Evolutionary conservation across 2,329 filamentous ascomycete species (phyloP).

Genomic region (Magnaporthiopsis incrustans): DNA sequence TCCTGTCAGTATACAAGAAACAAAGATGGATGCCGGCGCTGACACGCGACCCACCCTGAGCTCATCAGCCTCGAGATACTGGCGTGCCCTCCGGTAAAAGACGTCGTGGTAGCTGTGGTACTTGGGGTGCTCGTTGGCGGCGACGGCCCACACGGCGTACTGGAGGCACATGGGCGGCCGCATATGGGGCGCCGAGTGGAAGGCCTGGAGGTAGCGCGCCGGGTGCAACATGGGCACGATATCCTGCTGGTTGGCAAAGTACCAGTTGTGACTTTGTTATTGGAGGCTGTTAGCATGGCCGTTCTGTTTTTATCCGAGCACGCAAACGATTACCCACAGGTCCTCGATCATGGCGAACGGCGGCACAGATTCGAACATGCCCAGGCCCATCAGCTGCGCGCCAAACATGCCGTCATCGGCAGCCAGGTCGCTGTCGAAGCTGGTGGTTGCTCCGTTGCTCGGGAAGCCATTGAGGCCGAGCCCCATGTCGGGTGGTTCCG

Average conservation of each 20-base stretch:
- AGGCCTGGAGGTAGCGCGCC: constrained; percentile 63
- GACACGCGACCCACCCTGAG: constrained; percentile 49
- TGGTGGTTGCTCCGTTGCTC: background rate
- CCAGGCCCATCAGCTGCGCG: constrained; percentile 65
- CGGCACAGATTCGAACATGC: constrained; percentile 74
- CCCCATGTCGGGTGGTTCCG: background rate
- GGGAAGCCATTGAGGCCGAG: background rate
- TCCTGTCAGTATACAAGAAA: no score
- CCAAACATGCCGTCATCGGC: background rate
- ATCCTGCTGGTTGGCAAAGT: constrained; percentile 67
- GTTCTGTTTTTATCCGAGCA: background rate
- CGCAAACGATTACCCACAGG: constrained; percentile 46
- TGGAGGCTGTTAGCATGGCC: background rate
- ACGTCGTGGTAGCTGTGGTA: constrained; percentile 65
- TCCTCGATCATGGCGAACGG: constrained; percentile 74
- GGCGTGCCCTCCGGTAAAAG: constrained; percentile 74
- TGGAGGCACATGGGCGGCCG: constrained; percentile 75
- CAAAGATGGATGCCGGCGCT: no score
- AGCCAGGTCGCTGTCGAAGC: background rate
- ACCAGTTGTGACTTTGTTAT: constrained; percentile 59
- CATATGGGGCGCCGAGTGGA: constrained; percentile 63
- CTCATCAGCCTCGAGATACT: constrained; percentile 77
- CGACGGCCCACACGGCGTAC: constrained; percentile 83
- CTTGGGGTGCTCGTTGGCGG: constrained; percentile 62
- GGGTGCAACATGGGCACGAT: constrained; percentile 72